Evolutionary conservation across 192 early-diverging fungal species (phyloP).

Genomic region (Diversispora epigaea): DNA sequence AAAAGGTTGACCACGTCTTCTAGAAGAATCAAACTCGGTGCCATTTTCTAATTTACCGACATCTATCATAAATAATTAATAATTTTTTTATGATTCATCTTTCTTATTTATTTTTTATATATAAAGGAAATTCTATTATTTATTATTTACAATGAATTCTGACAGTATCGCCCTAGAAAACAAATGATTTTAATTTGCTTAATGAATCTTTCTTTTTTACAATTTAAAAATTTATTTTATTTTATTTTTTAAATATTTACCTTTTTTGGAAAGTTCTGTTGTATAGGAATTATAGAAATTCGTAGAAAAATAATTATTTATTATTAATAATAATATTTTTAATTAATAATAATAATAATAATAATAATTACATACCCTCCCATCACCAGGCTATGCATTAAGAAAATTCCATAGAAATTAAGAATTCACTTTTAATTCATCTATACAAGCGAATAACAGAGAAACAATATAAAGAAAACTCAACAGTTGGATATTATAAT

Average conservation of each 20-base stretch:
- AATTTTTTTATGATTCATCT: not conserved
- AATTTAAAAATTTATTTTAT: not conserved
- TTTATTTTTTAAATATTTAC: not conserved
- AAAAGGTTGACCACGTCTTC: conserved; percentile 83
- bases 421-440: not conserved
- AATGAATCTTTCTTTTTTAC: no score
- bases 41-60: conserved; percentile 59
- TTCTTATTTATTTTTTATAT: not conserved
- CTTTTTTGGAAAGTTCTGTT: conserved; percentile 5
- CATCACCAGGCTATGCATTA: not conserved
- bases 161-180: conserved; percentile 7
- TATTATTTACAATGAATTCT: conserved; percentile 3
- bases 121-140: not conserved
- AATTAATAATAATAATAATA: not conserved
- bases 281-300: not conserved
- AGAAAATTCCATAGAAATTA: not conserved
- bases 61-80: not conserved
- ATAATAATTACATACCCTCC: not conserved
- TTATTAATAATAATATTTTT: not conserved
- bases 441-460: no score
- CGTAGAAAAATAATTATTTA: not conserved
- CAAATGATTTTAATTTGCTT: not conserved
- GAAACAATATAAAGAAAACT: no score
- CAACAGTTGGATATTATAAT: no score
- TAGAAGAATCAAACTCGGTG: conserved; percentile 78